These are phyloP conservation scores for Piedraia hortae DNA, from an alignment of 2,329 filamentous ascomycete species.

Conservation along the genomic window DNA sequence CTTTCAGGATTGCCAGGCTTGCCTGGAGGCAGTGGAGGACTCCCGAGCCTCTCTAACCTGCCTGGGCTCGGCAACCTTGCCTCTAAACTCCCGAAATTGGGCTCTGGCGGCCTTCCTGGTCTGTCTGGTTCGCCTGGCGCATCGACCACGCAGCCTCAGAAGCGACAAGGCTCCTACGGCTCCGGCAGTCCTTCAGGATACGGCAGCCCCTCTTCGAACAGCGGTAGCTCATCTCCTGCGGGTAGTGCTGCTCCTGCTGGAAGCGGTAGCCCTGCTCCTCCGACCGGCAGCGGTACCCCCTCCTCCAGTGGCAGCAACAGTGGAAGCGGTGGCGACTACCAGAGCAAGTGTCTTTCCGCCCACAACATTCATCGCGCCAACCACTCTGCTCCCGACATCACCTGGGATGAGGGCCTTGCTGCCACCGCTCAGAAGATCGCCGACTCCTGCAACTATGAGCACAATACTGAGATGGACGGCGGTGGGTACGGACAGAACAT, in stretches of 20 bases:
- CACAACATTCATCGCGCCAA: slow-evolving; percentile 75
- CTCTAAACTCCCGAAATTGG: too few relatives aligned
- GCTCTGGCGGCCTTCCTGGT: too few relatives aligned
- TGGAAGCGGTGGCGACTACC: slow-evolving; percentile 5
- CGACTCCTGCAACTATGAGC: slow-evolving; percentile 39
- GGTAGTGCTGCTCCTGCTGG: too few relatives aligned
- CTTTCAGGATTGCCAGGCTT: too few relatives aligned
- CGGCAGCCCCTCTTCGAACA: too few relatives aligned
- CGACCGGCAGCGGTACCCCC: slow-evolving; percentile 3
- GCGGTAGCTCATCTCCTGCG: too few relatives aligned
- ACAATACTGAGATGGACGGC: slow-evolving; percentile 35
- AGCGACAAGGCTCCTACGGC: too few relatives aligned
- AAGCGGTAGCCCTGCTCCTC: slow-evolving; percentile 4
- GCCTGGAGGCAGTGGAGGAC: too few relatives aligned
- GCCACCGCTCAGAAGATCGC: slow-evolving; percentile 36
- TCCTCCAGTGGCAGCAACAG: slow-evolving; percentile 1
- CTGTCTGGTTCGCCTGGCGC: background rate
- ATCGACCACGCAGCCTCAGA: background rate
- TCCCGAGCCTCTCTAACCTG: too few relatives aligned
- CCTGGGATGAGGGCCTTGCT: slow-evolving; percentile 38
- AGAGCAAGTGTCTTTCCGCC: slow-evolving; percentile 28
- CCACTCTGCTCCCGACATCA: slow-evolving; percentile 38
- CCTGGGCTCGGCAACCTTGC: too few relatives aligned
- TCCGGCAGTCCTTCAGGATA: slow-evolving; percentile 3
- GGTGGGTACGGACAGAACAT: slow-evolving; percentile 79